phyloP scores from a whole-genome alignment of 83 land plant species.

The Thuja plicata region DNA sequence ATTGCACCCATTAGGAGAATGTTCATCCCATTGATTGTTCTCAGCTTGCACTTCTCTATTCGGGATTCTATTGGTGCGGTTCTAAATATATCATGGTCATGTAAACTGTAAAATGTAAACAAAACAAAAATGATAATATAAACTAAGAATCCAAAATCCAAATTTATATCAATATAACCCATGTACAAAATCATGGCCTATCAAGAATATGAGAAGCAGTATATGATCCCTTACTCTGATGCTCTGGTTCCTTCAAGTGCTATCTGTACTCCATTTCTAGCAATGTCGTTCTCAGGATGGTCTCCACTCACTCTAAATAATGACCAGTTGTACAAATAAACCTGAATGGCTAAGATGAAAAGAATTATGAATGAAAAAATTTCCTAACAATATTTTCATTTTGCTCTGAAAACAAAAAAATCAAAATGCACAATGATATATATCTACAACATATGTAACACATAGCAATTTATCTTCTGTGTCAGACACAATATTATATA shows the following conservation, averaged over 20 bases:
- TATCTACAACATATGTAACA: not conserved
- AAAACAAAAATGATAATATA: not conserved
- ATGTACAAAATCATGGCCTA: not conserved
- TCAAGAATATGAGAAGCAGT: not conserved
- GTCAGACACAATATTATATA: not conserved
- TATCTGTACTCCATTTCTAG: not conserved
- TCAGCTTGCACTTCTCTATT: conserved; percentile 13
- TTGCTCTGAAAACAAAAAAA: not conserved
- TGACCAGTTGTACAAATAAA: conserved; percentile 7
- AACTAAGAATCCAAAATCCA: not conserved
- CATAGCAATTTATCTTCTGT: too few species aligned
- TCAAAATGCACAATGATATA: not conserved
- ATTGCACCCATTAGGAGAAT: not conserved
- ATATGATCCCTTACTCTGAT: conserved; percentile 17
- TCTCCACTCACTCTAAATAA: not conserved
- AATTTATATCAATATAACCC: not conserved
- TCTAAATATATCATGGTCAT: not conserved
- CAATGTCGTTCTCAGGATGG: not conserved
- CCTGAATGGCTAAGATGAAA: not conserved
- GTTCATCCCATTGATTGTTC: conserved; percentile 8
- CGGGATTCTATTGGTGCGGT: conserved; percentile 16
- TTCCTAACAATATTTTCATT: not conserved
- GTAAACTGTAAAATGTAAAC: conserved; percentile 15
- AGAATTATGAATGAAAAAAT: not conserved
- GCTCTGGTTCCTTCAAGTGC: conserved; percentile 6